A percentile compares a stretch with the other conserved stretches of the same genome.
phyloP scores from a whole-genome alignment of 768 basidiomycete species.

The Strobilomyces echinocephalus region DNA sequence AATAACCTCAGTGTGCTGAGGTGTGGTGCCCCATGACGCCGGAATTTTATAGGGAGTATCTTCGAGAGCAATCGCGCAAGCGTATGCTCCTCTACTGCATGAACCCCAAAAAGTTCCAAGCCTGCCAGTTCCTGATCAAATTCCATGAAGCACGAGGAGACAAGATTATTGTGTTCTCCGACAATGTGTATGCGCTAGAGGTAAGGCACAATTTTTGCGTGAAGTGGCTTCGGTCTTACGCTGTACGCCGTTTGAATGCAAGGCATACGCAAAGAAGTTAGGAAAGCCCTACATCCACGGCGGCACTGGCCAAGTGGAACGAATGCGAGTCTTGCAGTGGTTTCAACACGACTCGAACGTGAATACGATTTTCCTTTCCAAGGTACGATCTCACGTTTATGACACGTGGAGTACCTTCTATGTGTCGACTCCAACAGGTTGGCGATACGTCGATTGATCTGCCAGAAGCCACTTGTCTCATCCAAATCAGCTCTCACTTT shows the following conservation, averaged over 20 bases:
- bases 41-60: slow-evolving; percentile 97
- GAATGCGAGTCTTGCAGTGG: slow-evolving; percentile 90
- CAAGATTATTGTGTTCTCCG: slow-evolving; percentile 99
- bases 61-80: slow-evolving; percentile 87
- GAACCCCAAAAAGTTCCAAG: slow-evolving; percentile 99
- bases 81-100: slow-evolving; percentile 97
- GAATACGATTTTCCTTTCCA: slow-evolving; percentile 98
- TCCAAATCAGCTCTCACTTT: slow-evolving; percentile 99
- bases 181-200: slow-evolving; percentile 96
- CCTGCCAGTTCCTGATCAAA: slow-evolving; percentile 97
- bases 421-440: slow-evolving; percentile 47
- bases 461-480: slow-evolving; percentile 97
- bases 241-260: background rate
- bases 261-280: slow-evolving; percentile 93
- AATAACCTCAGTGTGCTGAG: slow-evolving; percentile 77
- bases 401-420: slow-evolving; percentile 10
- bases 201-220: slow-evolving; percentile 37
- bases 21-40: slow-evolving; percentile 99
- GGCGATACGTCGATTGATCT: slow-evolving; percentile 99
- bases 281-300: slow-evolving; percentile 96
- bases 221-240: background rate
- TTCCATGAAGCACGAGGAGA: slow-evolving; percentile 97
- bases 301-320: slow-evolving; percentile 88
- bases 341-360: slow-evolving; percentile 95
- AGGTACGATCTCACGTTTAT: slow-evolving; percentile 45